Conservation (phyloP, 352 stramenopile genomes). For the Bremia lactucae region DNA sequence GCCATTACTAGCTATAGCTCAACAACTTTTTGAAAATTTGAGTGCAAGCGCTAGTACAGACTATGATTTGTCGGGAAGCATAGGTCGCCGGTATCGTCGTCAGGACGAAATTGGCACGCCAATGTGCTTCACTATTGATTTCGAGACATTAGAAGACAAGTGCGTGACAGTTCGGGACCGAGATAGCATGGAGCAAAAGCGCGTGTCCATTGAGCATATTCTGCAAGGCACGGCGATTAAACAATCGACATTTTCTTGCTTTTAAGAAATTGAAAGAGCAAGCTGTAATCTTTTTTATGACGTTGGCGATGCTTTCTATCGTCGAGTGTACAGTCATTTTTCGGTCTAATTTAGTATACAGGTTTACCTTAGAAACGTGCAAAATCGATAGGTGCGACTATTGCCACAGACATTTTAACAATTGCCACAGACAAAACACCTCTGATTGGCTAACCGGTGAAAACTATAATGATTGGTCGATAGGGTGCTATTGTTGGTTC, state of each 20-base stretch:
- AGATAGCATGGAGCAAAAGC: conserved; percentile 93
- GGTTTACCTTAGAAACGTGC: too few relatives aligned
- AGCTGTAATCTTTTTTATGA: too few relatives aligned
- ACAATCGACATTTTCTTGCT: conserved; percentile 30
- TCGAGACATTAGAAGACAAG: conserved; percentile 93
- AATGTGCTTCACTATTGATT: conserved; percentile 96
- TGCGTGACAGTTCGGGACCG: conserved; percentile 93
- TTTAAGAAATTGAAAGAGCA: conserved; percentile 16
- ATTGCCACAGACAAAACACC: too few relatives aligned
- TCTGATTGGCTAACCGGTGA: too few relatives aligned
- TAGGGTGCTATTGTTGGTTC: too few relatives aligned
- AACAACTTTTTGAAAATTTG: conserved; percentile 87
- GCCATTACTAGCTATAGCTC: conserved; percentile 77
- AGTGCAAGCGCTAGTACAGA: conserved; percentile 81
- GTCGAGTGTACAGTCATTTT: too few relatives aligned
- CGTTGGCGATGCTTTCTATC: too few relatives aligned
- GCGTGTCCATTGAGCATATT: conserved; percentile 87
- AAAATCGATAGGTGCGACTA: too few relatives aligned
- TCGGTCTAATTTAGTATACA: too few relatives aligned
- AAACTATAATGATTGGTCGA: too few relatives aligned
- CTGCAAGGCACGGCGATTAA: conserved; percentile 32
- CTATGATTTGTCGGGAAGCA: conserved; percentile 87
- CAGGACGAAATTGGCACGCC: conserved; percentile 96
- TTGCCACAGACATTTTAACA: too few relatives aligned
- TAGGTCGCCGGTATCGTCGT: conserved; percentile 87